phyloP scores from a whole-genome alignment of 2,329 filamentous ascomycete genomes.

The Aureobasidium musti region DNA sequence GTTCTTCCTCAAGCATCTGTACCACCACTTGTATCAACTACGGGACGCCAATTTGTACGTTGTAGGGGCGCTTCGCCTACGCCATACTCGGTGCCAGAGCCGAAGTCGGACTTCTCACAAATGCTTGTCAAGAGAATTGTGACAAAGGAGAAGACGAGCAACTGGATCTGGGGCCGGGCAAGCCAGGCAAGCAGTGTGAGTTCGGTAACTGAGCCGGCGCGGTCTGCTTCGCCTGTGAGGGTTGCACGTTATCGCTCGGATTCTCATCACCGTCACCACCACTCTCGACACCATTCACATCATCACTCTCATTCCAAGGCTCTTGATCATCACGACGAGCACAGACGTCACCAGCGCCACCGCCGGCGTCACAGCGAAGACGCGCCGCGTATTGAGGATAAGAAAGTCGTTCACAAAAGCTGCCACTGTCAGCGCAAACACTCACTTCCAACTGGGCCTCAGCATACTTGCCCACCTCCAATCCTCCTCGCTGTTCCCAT shows the following conservation, averaged over 20 bases:
- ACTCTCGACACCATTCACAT: background rate
- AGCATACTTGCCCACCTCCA: background rate
- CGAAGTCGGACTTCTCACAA: background rate
- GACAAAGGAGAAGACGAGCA: constrained; percentile 19
- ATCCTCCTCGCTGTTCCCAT: constrained; percentile 12
- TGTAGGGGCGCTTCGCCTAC: background rate
- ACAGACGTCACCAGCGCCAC: constrained; percentile 1
- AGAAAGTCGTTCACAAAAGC: background rate
- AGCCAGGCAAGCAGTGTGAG: constrained; percentile 21
- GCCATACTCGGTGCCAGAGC: background rate
- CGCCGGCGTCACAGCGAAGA: constrained; percentile 5
- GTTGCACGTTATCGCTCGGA: background rate
- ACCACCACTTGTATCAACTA: constrained; percentile 4
- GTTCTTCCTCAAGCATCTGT: constrained; percentile 2
- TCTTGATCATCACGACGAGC: background rate
- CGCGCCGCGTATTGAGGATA: background rate
- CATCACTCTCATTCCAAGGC: background rate
- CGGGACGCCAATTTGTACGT: constrained; percentile 2
- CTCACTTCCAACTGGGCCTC: background rate
- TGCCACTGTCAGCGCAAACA: constrained; percentile 4
- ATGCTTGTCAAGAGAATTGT: constrained; percentile 9
- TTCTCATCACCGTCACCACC: background rate
- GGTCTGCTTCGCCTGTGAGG: constrained; percentile 2
- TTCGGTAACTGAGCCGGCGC: background rate
- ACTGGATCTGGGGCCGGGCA: constrained; percentile 4